Percentiles rank a stretch among this genome's conserved stretches.
Conservation (phyloP, 768 basidiomycete genomes). For the Suillus tomentosus region DNA sequence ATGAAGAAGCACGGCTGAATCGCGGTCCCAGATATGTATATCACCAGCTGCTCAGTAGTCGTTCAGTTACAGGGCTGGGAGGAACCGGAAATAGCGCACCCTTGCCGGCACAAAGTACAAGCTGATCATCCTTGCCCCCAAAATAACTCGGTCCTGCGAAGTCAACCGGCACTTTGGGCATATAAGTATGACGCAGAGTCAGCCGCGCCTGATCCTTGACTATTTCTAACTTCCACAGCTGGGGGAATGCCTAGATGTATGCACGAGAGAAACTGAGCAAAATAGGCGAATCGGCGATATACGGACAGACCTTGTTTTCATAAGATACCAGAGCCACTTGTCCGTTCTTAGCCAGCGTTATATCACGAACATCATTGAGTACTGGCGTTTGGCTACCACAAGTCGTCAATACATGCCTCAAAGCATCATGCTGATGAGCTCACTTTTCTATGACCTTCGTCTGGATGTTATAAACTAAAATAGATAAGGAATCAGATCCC, state of each 20-base stretch:
- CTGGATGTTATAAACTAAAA: slow-evolving; percentile 65
- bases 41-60: slow-evolving; percentile 55
- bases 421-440: not conserved
- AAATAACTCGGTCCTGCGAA: slow-evolving; percentile 78
- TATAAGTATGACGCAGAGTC: slow-evolving; percentile 62
- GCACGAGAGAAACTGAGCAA: slow-evolving; percentile 2
- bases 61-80: not conserved
- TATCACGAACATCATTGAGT: slow-evolving; percentile 70
- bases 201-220: slow-evolving; percentile 49
- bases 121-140: slow-evolving; percentile 70
- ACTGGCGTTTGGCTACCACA: slow-evolving; percentile 64
- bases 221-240: slow-evolving; percentile 66
- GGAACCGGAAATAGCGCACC: slow-evolving; percentile 36
- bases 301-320: slow-evolving; percentile 60
- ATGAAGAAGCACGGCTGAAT: slow-evolving; percentile 67
- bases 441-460: slow-evolving; percentile 70
- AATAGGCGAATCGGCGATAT: not conserved
- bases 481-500: not conserved
- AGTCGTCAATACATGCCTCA: slow-evolving; percentile 16
- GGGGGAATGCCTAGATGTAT: slow-evolving; percentile 55
- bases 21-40: slow-evolving; percentile 80
- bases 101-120: slow-evolving; percentile 76
- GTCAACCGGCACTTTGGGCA: slow-evolving; percentile 65
- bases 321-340: slow-evolving; percentile 70
- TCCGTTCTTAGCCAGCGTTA: slow-evolving; percentile 63